Evolutionary conservation across 2,329 filamentous ascomycete genomes (phyloP), one percentile per base, ranked within the genome.

Genomic region (Clathrospora elynae): DNA sequence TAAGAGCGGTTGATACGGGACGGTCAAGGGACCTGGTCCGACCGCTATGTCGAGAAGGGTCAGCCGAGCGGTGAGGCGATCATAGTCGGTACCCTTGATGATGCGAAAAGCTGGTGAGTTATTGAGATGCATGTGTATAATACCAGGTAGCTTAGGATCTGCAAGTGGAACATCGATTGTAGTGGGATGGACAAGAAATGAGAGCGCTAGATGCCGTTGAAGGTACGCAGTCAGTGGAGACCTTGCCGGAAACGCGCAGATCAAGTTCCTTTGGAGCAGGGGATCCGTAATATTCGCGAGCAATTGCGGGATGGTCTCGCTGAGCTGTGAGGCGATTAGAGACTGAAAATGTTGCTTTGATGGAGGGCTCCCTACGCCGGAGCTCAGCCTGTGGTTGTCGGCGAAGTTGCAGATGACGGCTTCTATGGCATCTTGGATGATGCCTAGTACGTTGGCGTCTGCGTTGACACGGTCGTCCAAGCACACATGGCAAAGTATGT

Each of bases 31-130:
- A 2, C 80, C 88, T 44, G 85, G 81, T 46, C 89, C 88, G 36
- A 96, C 76, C 11, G 83, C 85, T 25, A 89, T 80, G 61, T 93
- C 86, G 4, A 96, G 78, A 13, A 95, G 78, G 3, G 78, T 71
- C 3, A 88, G 75, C 11, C 83, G 76, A 2, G 87, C 83, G 22
- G 78, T 75, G 1, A 96, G 78, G 40, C 84, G 77, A 11, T 76
- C 73, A 68, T 88, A 96, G 68, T 96, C 73, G 11, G 85, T 87
- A 19, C 75, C 57, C 11, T 73, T 72, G 3, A 67, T 75, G 52
- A 85, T 72, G 14, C 68, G 62, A 57, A 86, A 86, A 16, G 78
- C 73, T 1, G 74, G 67, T 24, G 50, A 62, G 3, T 29, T 53
- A 6, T 61, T 36, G n/a, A 75, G 55, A 37, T 61, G 53, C 16